phyloP scores from a whole-genome alignment of 805 yeast species.

The Ogataea ramenticola region DNA sequence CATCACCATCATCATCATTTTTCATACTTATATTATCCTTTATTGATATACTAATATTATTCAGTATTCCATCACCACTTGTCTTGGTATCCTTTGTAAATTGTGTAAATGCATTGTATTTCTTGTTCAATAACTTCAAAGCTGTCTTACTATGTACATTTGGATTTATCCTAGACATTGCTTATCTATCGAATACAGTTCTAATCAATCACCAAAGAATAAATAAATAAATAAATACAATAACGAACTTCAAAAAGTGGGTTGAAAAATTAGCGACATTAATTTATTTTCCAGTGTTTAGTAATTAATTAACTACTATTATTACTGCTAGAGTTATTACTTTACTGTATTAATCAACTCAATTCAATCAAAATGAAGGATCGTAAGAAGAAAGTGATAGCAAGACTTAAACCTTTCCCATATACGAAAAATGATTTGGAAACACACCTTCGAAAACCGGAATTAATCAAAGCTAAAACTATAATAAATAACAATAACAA shows the following conservation, averaged over 20 bases:
- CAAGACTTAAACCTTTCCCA: conserved; percentile 28
- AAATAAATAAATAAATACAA: too few relatives aligned
- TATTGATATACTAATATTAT: conserved; percentile 36
- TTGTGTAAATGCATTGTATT: conserved; percentile 33
- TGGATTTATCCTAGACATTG: too few relatives aligned
- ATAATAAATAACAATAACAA: not conserved
- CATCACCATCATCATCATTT: conserved; percentile 28
- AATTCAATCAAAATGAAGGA: not conserved
- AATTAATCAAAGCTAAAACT: conserved; percentile 8
- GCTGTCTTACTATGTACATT: too few relatives aligned
- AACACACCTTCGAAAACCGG: conserved; percentile 13
- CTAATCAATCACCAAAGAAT: too few relatives aligned
- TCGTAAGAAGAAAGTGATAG: conserved; percentile 11
- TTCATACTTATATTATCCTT: conserved; percentile 79
- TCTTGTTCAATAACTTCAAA: not conserved
- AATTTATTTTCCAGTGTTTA: too few relatives aligned
- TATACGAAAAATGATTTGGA: conserved; percentile 24
- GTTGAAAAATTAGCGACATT: too few relatives aligned
- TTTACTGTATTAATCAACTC: too few relatives aligned
- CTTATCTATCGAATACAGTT: too few relatives aligned
- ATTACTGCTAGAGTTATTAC: too few relatives aligned
- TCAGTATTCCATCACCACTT: conserved; percentile 12
- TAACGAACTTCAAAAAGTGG: too few relatives aligned
- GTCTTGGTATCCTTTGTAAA: conserved; percentile 15
- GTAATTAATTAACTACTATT: too few relatives aligned